Percentiles rank a stretch among this genome's conserved stretches.
Evolutionary conservation across 1,284 basidiomycete genomes (phyloP).

Genomic region (Fomitopsis betulina): DNA sequence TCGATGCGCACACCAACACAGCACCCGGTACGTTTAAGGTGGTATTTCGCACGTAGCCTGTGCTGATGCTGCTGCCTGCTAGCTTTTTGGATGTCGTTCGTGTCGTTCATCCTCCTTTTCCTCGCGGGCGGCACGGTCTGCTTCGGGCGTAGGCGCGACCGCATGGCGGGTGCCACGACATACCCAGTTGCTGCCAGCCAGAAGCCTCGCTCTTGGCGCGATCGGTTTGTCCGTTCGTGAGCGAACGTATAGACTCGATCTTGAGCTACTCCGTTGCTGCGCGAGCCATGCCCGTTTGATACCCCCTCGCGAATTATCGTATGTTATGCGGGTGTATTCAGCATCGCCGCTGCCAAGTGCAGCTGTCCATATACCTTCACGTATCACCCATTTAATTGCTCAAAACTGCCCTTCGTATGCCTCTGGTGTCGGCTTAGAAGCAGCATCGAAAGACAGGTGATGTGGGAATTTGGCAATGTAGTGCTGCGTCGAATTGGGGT

Average conservation of each 20-base stretch:
- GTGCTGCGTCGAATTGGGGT: too few species aligned
- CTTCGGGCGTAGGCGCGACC: constrained; percentile 51
- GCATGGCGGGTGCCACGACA: constrained; percentile 24
- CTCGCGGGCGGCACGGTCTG: constrained; percentile 65
- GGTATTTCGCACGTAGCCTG: not conserved
- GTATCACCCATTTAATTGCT: too few species aligned
- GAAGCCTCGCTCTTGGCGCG: constrained; percentile 15
- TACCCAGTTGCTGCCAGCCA: constrained; percentile 17
- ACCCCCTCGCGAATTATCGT: too few species aligned
- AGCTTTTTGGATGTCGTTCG: constrained; percentile 77
- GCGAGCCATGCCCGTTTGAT: too few species aligned
- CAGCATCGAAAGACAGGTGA: too few species aligned
- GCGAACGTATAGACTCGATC: not conserved
- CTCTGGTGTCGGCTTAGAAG: too few species aligned
- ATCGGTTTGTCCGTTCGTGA: constrained; percentile 17
- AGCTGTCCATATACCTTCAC: too few species aligned
- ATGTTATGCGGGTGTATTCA: too few species aligned
- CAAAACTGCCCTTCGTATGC: too few species aligned
- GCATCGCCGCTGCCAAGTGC: too few species aligned
- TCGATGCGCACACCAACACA: constrained; percentile 42
- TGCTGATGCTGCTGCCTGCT: not conserved
- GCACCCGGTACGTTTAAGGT: constrained; percentile 45
- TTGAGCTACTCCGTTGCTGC: too few species aligned
- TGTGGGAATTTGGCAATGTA: too few species aligned
- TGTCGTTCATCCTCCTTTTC: constrained; percentile 56